phyloP scores from a whole-genome alignment of 306 rosid species.

The Dryas alaskensis region DNA sequence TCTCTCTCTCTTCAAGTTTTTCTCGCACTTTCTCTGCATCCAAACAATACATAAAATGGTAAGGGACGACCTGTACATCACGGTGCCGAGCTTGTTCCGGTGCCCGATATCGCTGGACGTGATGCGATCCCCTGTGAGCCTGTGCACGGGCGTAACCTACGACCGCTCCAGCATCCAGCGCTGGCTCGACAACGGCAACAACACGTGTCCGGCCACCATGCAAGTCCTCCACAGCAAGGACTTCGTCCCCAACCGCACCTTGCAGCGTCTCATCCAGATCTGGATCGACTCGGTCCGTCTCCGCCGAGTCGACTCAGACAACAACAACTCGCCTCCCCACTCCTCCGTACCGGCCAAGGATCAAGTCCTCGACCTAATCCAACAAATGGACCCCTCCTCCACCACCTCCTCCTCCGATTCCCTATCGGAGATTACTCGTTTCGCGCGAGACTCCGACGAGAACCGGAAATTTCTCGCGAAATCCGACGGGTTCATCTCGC shows the following conservation, averaged over 20 bases:
- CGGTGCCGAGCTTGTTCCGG: conserved; percentile 70
- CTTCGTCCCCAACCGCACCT: conserved; percentile 70
- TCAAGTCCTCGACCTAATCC: conserved; percentile 39
- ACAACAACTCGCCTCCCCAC: conserved; percentile 23
- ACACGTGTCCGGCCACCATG: conserved; percentile 99
- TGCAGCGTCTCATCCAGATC: conserved; percentile 87
- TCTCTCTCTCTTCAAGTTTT: conserved; percentile 9
- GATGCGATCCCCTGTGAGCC: conserved; percentile 93
- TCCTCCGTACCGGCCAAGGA: conserved; percentile 30
- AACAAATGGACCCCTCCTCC: conserved; percentile 1
- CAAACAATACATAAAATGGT: conserved; percentile 35
- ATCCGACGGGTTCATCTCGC: conserved; percentile 41
- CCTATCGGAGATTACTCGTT: conserved; percentile 38
- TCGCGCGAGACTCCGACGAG: conserved; percentile 56
- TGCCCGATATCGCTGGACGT: conserved; percentile 89
- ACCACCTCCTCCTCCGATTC: conserved; percentile 23
- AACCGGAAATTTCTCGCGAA: conserved; percentile 55
- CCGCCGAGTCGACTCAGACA: conserved; percentile 41
- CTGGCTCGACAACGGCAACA: conserved; percentile 94
- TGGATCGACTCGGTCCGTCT: conserved; percentile 68
- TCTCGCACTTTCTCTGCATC: background rate
- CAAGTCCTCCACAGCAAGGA: conserved; percentile 75
- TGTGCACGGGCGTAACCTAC: conserved; percentile 91
- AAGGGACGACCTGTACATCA: conserved; percentile 66
- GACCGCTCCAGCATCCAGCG: conserved; percentile 93